Percentiles rank a stretch among this genome's conserved stretches.
phyloP scores from a whole-genome alignment of 179 eudicot species.

The Carnegiea gigantea region DNA sequence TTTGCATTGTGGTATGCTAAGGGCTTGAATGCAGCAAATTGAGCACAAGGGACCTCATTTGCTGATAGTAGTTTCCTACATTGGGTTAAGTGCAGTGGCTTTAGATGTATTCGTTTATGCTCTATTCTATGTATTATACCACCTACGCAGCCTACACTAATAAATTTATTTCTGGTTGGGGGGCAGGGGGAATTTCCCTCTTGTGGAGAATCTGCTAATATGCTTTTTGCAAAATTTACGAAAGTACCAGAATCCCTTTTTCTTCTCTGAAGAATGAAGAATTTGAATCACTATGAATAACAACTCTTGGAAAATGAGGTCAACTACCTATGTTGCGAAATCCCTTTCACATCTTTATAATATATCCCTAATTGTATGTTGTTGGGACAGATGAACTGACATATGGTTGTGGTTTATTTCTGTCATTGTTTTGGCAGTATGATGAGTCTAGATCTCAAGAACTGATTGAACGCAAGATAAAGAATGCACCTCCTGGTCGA shows the following conservation, averaged over 20 bases:
- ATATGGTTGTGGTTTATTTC: not conserved
- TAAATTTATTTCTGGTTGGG: not conserved
- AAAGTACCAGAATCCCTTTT: not conserved
- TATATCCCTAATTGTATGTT: not conserved
- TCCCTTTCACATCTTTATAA: not conserved
- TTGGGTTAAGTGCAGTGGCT: not conserved
- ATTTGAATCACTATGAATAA: not conserved
- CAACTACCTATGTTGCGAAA: not conserved
- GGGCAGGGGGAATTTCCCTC: not conserved
- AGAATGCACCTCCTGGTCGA: conserved; percentile 82
- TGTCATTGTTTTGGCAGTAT: conserved; percentile 41
- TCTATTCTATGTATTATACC: not conserved
- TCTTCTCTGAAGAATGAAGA: not conserved
- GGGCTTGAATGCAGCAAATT: too few species aligned
- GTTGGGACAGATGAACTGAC: not conserved
- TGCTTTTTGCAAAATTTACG: not conserved
- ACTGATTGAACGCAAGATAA: conserved; percentile 65
- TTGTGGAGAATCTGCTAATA: not conserved
- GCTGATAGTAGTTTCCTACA: too few species aligned
- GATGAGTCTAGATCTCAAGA: conserved; percentile 89
- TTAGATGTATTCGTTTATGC: not conserved
- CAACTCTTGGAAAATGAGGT: not conserved
- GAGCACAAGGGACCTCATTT: too few species aligned
- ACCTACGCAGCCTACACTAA: not conserved
- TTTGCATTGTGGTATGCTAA: too few species aligned